phyloP scores from a whole-genome alignment of 106 monocot genomes.

The Phalaenopsis aphrodite region DNA sequence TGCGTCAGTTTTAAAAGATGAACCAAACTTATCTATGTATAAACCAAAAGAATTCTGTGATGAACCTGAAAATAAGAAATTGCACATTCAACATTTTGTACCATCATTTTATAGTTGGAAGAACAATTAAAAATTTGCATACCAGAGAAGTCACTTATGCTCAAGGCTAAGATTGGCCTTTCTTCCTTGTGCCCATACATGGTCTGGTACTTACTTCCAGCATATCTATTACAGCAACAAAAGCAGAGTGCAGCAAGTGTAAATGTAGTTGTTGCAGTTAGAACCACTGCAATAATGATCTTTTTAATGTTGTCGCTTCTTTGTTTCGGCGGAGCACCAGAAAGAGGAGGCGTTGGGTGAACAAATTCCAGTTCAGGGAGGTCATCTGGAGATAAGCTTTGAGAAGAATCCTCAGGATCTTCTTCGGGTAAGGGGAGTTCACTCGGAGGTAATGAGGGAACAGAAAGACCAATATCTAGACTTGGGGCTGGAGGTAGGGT shows the following conservation, averaged over 20 bases:
- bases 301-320: background rate
- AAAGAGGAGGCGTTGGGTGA: constrained; percentile 1
- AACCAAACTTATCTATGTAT: constrained; percentile 13
- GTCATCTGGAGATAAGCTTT: constrained; percentile 4
- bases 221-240: constrained; percentile 23
- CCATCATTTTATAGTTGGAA: background rate
- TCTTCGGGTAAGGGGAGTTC: constrained; percentile 5
- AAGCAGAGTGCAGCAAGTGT: constrained; percentile 24
- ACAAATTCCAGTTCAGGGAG: background rate
- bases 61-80: constrained; percentile 28
- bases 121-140: constrained; percentile 2
- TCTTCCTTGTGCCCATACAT: constrained; percentile 31
- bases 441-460: background rate
- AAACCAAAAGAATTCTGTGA: constrained; percentile 23
- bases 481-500: constrained; percentile 6
- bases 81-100: background rate
- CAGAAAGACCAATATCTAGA: background rate
- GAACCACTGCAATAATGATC: constrained; percentile 23
- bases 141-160: constrained; percentile 48
- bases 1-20: constrained; percentile 18
- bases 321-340: constrained; percentile 2
- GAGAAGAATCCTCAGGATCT: background rate
- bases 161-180: constrained; percentile 42
- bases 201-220: constrained; percentile 6
- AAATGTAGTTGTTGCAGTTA: constrained; percentile 26